Conservation (phyloP, 176 grass and related monocot species). For the Poa annua region DNA sequence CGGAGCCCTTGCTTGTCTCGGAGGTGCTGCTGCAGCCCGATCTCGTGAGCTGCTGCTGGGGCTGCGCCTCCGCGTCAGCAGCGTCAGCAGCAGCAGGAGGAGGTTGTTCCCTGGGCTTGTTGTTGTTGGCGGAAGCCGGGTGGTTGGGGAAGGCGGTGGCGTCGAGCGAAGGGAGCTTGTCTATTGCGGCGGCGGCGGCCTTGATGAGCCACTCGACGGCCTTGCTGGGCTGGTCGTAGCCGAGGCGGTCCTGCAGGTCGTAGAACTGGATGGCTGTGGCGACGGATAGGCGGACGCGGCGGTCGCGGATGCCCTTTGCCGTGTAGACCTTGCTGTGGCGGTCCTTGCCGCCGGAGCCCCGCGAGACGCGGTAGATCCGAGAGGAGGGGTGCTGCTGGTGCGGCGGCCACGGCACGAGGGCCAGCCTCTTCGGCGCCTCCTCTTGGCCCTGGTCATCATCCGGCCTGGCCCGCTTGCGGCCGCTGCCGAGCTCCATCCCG, state of each 20-base stretch:
- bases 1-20: constrained; percentile 89
- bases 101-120: neutral
- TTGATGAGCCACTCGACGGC: constrained; percentile 95
- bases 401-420: constrained; percentile 35
- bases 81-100: neutral
- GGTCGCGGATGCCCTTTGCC: constrained; percentile 81
- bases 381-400: constrained; percentile 51
- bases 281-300: constrained; percentile 76
- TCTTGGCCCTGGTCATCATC: constrained; percentile 14
- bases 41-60: constrained; percentile 59
- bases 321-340: constrained; percentile 98
- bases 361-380: constrained; percentile 81
- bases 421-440: constrained; percentile 32
- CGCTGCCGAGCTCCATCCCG: constrained; percentile 39
- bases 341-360: constrained; percentile 73
- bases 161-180: constrained; percentile 67
- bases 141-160: constrained; percentile 44
- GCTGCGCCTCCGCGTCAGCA: constrained; percentile 6
- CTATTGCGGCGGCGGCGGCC: constrained; percentile 68
- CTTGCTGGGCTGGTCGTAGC: constrained; percentile 86
- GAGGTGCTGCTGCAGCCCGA: constrained; percentile 87
- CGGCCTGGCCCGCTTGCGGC: constrained; percentile 31
- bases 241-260: constrained; percentile 84
- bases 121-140: constrained; percentile 29
- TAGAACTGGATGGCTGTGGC: constrained; percentile 95